These are phyloP conservation scores for Phytophthora aleatoria DNA, from an alignment of 352 stramenopile species.

Conservation along the genomic window DNA sequence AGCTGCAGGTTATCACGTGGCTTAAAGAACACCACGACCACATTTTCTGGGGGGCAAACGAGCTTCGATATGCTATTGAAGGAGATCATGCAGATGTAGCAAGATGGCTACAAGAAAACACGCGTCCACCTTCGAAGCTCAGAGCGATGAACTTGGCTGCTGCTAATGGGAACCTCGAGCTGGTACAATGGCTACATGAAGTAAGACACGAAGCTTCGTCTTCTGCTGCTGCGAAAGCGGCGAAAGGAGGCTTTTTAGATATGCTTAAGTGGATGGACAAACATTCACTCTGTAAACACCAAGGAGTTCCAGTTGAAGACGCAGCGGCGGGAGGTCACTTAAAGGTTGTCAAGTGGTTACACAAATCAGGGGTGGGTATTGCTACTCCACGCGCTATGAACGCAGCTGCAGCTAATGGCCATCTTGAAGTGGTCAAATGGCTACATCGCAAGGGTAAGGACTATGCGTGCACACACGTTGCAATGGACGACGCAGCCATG, in stretches of 20 bases:
- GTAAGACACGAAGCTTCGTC: constrained; percentile 31
- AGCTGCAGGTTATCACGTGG: constrained; percentile 31
- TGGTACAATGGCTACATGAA: constrained; percentile 35
- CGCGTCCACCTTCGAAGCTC: constrained; percentile 26
- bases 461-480: constrained; percentile 28
- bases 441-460: constrained; percentile 33
- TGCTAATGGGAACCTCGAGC: constrained; percentile 34
- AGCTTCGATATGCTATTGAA: constrained; percentile 34
- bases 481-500: constrained; percentile 50
- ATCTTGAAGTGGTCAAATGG: constrained; percentile 37
- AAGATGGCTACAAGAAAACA: constrained; percentile 34
- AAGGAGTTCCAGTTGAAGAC: constrained; percentile 34
- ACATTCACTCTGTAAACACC: constrained; percentile 27
- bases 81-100: constrained; percentile 21
- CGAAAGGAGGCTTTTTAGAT: constrained; percentile 29
- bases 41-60: constrained; percentile 44
- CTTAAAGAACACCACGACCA: constrained; percentile 33
- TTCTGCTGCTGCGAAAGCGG: constrained; percentile 29
- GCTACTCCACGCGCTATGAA: constrained; percentile 32
- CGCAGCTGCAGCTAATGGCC: constrained; percentile 28
- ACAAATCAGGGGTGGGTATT: constrained; percentile 31
- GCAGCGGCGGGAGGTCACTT: constrained; percentile 25
- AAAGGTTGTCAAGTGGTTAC: constrained; percentile 40
- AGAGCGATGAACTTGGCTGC: constrained; percentile 38
- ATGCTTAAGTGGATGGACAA: constrained; percentile 43